phyloP scores from a whole-genome alignment of 805 yeast species.

The Ogataea pignaliae region DNA sequence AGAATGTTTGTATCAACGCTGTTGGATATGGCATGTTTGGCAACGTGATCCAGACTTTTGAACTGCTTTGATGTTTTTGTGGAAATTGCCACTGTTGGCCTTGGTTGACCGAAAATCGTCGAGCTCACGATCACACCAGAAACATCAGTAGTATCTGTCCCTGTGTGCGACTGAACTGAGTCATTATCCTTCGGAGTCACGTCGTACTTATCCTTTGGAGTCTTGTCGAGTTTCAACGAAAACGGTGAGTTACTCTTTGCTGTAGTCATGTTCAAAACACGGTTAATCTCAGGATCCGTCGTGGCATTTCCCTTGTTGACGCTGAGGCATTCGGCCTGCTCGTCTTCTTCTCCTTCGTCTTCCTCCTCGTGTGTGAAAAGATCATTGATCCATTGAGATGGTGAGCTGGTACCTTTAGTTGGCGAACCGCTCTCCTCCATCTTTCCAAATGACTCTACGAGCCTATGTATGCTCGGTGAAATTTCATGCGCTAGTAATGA shows the following conservation, averaged over 20 bases:
- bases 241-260: constrained; percentile 10
- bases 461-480: constrained; percentile 30
- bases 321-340: background rate
- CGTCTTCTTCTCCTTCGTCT: constrained; percentile 18
- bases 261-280: constrained; percentile 13
- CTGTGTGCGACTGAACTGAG: constrained; percentile 23
- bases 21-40: no score
- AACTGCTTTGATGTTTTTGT: background rate
- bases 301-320: background rate
- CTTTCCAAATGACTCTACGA: constrained; percentile 29
- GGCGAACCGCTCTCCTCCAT: constrained; percentile 26
- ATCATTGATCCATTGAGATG: constrained; percentile 27
- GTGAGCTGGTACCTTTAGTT: constrained; percentile 14
- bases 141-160: constrained; percentile 12
- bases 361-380: constrained; percentile 26
- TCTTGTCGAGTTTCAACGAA: constrained; percentile 23
- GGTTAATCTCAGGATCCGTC: constrained; percentile 24
- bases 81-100: background rate
- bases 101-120: no score
- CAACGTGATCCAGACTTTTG: no score
- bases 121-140: constrained; percentile 1
- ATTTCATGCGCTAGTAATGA: constrained; percentile 25
- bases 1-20: no score
- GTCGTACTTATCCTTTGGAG: constrained; percentile 26
- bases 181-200: constrained; percentile 23